Evolutionary conservation across 2,329 filamentous ascomycete species (phyloP), one percentile per base, ranked within the genome.

Genomic region (Neofusicoccum umdonicola): DNA sequence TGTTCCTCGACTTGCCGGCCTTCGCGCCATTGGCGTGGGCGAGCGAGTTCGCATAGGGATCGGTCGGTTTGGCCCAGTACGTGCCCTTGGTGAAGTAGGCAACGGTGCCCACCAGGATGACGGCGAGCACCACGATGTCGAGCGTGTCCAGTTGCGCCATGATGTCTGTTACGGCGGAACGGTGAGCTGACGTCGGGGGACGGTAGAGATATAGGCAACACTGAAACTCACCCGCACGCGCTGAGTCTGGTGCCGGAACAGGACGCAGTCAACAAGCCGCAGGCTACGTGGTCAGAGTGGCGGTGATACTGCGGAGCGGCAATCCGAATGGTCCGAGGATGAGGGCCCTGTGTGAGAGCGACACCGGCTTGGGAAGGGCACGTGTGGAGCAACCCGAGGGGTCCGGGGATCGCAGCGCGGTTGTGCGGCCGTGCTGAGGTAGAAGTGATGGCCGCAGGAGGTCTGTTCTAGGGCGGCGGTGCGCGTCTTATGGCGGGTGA

Each of bases 21-120:
- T 92, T 96, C 68, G 84, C 84, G 78, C 86, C 87, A 71, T 79
- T 77, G 74, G 87, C 86, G 76, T 87, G 88, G 71, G 88, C 84
- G 72, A 92, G 87, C 60, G 90, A 87, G 72, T 84, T 87, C 70
- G 91, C 91, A 78, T 97, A 97, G 27, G 94, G 92, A 76, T 97
- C 93, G 76, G 95, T 95, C 69, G 86, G 85, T 61, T 96, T 85
- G 34, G 87, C 93, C 93, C 93, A 99, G 78, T 95, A 89, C 69
- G 90, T 95, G 73, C 95, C 95, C 78, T 99, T 99, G 70, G 95
- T 98, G 81, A 99, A 96, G 82, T 98, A 99, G 75, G 94, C 95
- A 67, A 93, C 77, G 54, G 93, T 97, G 70, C 92, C 95, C 65
- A 96, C 78, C 64, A 98, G 85, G 72, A 99, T 89, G 65, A 87